A percentile compares a stretch with the other conserved stretches of the same genome.
phyloP scores from a whole-genome alignment of 1,284 basidiomycete genomes.

The Puccinia triticina region DNA sequence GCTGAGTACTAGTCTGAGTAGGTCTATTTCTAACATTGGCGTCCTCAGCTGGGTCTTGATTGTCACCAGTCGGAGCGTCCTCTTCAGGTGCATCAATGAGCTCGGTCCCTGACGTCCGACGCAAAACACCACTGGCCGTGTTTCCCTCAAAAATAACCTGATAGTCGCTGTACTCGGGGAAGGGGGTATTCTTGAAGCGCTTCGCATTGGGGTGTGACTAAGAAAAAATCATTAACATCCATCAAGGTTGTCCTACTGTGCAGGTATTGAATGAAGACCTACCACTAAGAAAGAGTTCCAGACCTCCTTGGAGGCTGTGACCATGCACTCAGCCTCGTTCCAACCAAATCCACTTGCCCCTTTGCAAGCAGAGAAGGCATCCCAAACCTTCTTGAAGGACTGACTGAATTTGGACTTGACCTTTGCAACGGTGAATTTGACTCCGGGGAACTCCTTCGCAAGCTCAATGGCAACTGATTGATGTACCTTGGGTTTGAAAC shows the following conservation, averaged over 20 bases:
- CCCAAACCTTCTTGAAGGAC: neutral
- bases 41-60: neutral
- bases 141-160: too few species aligned
- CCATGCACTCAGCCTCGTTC: neutral
- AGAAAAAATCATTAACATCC: neutral
- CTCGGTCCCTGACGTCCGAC: neutral
- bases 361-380: too few species aligned
- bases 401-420: constrained; percentile 5
- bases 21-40: neutral
- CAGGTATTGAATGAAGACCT: neutral
- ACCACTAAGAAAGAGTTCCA: too few species aligned
- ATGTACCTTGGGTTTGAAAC: constrained; percentile 12
- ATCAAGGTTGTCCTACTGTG: too few species aligned
- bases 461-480: neutral
- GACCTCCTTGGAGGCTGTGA: neutral
- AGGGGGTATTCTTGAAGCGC: constrained; percentile 8
- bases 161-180: too few species aligned
- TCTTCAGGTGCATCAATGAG: neutral
- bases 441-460: neutral
- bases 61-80: neutral
- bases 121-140: neutral
- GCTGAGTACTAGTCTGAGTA: neutral
- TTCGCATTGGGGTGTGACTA: neutral
- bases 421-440: neutral
- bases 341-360: constrained; percentile 10